Evolutionary conservation across 2,329 filamentous ascomycete genomes (phyloP).

Genomic region (Thielaviopsis punctulata): DNA sequence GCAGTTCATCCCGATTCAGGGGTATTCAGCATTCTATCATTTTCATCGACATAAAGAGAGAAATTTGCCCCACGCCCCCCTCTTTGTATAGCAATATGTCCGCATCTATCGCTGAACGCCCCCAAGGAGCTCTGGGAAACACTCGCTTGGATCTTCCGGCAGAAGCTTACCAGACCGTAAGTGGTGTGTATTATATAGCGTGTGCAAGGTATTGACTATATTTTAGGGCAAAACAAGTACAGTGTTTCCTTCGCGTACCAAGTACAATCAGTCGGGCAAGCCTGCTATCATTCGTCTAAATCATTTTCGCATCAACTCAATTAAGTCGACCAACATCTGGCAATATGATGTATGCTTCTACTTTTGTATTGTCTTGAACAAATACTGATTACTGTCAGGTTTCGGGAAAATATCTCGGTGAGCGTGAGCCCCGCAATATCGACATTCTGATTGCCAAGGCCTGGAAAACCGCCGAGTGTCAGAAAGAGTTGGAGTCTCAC

Average conservation of each 20-base stretch:
- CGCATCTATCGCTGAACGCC: slow-evolving; percentile 20
- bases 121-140: slow-evolving; percentile 20
- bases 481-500: slow-evolving; percentile 32
- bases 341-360: slow-evolving; percentile 64
- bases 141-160: slow-evolving; percentile 39
- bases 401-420: slow-evolving; percentile 6
- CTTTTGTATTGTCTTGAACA: background rate
- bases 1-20: too few relatives aligned
- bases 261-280: background rate
- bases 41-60: too few relatives aligned
- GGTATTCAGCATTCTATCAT: too few relatives aligned
- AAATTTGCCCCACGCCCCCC: too few relatives aligned
- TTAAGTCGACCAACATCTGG: slow-evolving; percentile 43
- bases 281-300: slow-evolving; percentile 36
- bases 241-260: background rate
- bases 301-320: slow-evolving; percentile 51
- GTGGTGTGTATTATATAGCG: too few relatives aligned
- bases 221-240: background rate
- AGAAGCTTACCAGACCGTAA: slow-evolving; percentile 33
- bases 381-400: slow-evolving; percentile 5
- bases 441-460: slow-evolving; percentile 54
- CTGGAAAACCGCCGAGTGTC: slow-evolving; percentile 50
- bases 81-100: slow-evolving; percentile 8
- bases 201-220: background rate
- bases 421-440: slow-evolving; percentile 9